Base-by-base conservation (phyloP, 805 yeast species). In the Spathaspora sp. region DNA sequence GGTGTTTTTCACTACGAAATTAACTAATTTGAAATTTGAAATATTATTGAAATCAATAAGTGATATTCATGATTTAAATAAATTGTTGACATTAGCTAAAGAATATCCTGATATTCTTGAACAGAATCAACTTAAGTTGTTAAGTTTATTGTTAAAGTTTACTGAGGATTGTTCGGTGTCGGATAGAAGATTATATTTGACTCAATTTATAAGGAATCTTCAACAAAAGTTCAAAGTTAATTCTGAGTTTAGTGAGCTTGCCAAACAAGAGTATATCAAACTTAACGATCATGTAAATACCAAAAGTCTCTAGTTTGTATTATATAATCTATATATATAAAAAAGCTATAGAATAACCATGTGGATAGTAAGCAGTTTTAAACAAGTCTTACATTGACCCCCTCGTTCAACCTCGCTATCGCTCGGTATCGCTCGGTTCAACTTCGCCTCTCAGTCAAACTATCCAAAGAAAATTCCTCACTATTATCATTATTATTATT, bases 31-130 rank as follows among this genome's bases (percentile, higher is more conserved):
- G 1, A 42, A 59, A 11, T 61, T 71, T 42, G 47, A 55, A 20
- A 51, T 68, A 11, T 52, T 70, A 17, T 51, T 69, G 38, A 50
- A 55, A 17, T 52, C 59, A 32, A 60, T 69, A 10, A 54, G 59
- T 17, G 60, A 60, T 43, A 49, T 53, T 1, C 57, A 52, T 29
- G 75, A 70, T n/a, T 60, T 70, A 38, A 59, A 63, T 14, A 67
- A 66, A 29, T 60, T 70, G 39, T 39, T 68, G 6, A 54, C 55
- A 18, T 56, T 70, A 19, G 58, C 60, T 1, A 56, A 52, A 16
- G 17, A 43, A 16, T 42, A 48, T 17, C 53, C 48, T 7, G 45
- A 51, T 11, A 48, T 49, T 1, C 51, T 20, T 16, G 11, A 46
- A 1, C 49, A 64, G 10, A 47, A 66, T 2, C 42, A 48, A 3